Evolutionary conservation across 164 flowering plant species (phyloP), one percentile per base, ranked within the genome.

Genomic region (Malania oleifera): DNA sequence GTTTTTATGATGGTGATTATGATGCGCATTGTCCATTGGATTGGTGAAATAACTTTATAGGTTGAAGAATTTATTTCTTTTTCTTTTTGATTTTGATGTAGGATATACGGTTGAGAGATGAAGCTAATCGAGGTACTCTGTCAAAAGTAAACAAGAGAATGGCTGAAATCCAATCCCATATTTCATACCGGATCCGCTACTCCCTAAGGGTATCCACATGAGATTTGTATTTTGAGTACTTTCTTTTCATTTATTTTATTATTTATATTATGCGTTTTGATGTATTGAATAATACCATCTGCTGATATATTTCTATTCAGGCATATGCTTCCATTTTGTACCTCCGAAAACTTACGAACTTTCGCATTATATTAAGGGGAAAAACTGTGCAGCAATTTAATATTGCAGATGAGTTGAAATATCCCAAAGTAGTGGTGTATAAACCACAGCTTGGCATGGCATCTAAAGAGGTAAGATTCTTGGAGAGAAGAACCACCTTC

Each of bases 21-120:
- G 48, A 44, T 44, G 22, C 5, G 12, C 5, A 44, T 44, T 5
- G 12, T 44, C 12, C 12, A 5, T 12, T 20, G 27, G 3, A 24
- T 47, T 47, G 51, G 2, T 49, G 18, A 49, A 24, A 49, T 1
- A 27, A 17, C 5, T 12, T 5, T 18, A 12, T 5, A 52, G 18
- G 9, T 46, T 46, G 2, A 15, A 23, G 26, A 1, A 22, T 46
- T 46, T 46, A 6, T 20, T 46, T 5, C 3, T 20, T 52, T 7
- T 31, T 14, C 57, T 7, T 19, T 50, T 34, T 52, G 20, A 29
- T 59, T 3, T 67, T 70, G 45, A 45, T 26, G 19, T 68, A 93
- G 98, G 98, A 93, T 68, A 87, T 93, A 63, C 66, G 73, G 51
- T 67, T 93, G 72, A 82, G 90, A 69, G 97, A 87, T 76, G 97